Base-by-base conservation (phyloP, 805 yeast genomes). In the Huiozyma naganishii region DNA sequence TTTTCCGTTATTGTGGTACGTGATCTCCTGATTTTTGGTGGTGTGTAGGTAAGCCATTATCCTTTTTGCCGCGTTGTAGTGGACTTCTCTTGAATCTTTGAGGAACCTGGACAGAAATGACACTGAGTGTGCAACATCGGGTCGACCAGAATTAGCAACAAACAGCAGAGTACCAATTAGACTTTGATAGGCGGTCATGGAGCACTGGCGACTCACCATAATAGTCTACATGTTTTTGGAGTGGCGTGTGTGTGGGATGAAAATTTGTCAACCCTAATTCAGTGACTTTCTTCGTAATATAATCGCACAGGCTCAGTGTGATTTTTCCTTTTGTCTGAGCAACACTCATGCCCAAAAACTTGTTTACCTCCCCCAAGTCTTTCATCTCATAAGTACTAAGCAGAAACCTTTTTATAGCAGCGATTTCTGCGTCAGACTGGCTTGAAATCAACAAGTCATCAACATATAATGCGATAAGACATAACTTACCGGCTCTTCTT, bases 111-210 rank as follows among this genome's bases (percentile, higher is more conserved):
- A 43, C 1, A 46, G 35, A 6, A 41, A 12, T 1, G 48, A 44
- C 2, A 46, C 44, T 1, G 47, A 5, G 29, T 30, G 37, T 4
- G 51, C 41, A 34, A 48, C 38, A 35, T 48, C 51, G 27, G 51
- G 51, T 12, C 51, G 41, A 9, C 46, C 47, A 6, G 49, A 28
- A 28, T 46, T 46, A 11, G 49, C 42, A 12, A 33, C 32, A 36
- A 44, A 48, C 1, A 46, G 6, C 4, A 46, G 32, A 29, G 43
- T 43, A 7, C 45, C 45, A 6, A 46, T 33, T 2, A 46, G 10
- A n/a, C 44, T 40, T 38, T 43, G 48, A 11, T 40, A 46, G 10
- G 23, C 29, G 7, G 44, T 45, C 4, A 43, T 27, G n/a, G 4
- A 6, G 5, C 6, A 41, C 43, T 2, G 45, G 32, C n/a, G 7